phyloP scores from a whole-genome alignment of 148 eudicot species.

The Rhododendron griersonianum region DNA sequence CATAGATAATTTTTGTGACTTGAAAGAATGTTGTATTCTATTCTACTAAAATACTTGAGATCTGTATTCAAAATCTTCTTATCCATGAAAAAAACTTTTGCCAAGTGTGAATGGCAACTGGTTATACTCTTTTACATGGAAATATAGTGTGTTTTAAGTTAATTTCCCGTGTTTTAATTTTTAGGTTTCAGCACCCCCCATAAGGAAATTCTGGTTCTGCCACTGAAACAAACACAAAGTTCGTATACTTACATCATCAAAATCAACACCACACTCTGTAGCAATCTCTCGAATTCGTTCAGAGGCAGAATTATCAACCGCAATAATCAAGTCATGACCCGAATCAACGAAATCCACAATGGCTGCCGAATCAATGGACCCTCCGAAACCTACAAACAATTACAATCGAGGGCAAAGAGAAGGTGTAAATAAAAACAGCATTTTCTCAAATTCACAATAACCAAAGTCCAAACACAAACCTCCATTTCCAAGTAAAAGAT shows the following conservation, averaged over 20 bases:
- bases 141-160: neutral
- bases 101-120: neutral
- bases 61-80: neutral
- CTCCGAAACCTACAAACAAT: slow-evolving; percentile 34
- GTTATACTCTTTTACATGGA: neutral
- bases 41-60: neutral
- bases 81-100: neutral
- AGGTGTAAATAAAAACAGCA: neutral
- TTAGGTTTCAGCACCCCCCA: neutral
- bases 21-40: neutral
- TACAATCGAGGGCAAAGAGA: neutral
- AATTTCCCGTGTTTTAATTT: too few relatives aligned
- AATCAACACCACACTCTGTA: slow-evolving; percentile 57
- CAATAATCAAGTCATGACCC: slow-evolving; percentile 55
- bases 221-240: neutral
- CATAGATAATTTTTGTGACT: neutral
- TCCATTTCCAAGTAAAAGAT: neutral
- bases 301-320: slow-evolving; percentile 48
- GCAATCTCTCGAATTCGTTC: slow-evolving; percentile 52
- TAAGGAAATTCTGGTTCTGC: neutral
- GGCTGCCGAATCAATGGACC: slow-evolving; percentile 35
- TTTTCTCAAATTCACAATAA: neutral
- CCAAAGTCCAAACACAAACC: neutral
- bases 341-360: slow-evolving; percentile 60
- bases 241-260: slow-evolving; percentile 41